phyloP scores from a whole-genome alignment of 2,329 filamentous ascomycete species.

The Penicillium griseofulvum region DNA sequence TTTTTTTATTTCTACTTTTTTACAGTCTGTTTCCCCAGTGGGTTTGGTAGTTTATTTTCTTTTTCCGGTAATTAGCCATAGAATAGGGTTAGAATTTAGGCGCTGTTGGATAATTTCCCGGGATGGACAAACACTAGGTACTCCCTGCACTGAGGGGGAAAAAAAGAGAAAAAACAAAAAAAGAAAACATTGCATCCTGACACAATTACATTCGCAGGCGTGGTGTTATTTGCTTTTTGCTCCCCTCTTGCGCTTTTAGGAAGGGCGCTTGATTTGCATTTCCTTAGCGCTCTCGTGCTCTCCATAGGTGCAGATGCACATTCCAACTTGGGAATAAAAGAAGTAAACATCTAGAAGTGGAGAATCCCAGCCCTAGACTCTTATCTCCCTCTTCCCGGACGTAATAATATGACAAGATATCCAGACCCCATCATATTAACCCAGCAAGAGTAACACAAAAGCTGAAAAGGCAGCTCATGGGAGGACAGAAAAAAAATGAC shows the following conservation, averaged over 20 bases:
- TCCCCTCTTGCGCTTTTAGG: not conserved
- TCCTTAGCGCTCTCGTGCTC: not conserved
- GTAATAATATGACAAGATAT: not conserved
- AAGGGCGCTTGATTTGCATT: not conserved
- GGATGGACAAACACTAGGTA: not conserved
- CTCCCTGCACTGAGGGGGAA: not conserved
- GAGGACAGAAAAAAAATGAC: not conserved
- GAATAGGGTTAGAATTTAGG: not conserved
- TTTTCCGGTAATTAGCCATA: not conserved
- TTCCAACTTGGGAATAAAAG: not conserved
- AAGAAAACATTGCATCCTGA: constrained; percentile 6
- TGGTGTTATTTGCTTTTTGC: not conserved
- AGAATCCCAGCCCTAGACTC: not conserved
- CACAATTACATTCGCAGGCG: not conserved
- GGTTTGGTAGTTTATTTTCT: not conserved
- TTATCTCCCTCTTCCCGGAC: not conserved
- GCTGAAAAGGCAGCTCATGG: not conserved
- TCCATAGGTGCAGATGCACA: not conserved
- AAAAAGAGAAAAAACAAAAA: not conserved
- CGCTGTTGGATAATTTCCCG: not conserved
- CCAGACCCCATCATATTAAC: not conserved
- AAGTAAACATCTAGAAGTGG: not conserved
- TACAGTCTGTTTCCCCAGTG: not conserved
- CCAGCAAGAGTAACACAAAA: not conserved
- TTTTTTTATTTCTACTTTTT: not conserved